Percentiles rank a stretch among this genome's conserved stretches.
These are phyloP conservation scores for Termitomyces sp. DNA, from an alignment of 768 basidiomycete genomes.

Conservation along the genomic window DNA sequence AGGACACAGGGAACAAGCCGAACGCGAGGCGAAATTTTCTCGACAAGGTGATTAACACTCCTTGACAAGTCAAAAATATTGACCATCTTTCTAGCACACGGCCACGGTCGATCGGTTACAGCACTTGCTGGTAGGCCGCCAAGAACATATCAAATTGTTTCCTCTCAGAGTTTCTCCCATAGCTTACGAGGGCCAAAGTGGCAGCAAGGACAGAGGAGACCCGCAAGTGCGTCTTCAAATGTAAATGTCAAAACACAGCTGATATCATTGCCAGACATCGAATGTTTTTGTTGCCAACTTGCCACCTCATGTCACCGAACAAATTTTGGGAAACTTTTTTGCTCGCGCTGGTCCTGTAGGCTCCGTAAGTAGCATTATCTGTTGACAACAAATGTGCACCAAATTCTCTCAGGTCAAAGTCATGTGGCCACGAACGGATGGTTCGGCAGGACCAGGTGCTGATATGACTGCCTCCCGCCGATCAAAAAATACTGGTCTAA, in stretches of 20 bases:
- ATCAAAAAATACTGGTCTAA: conserved; percentile 70
- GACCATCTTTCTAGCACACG: conserved; percentile 36
- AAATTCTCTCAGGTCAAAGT: conserved; percentile 67
- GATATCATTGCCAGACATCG: conserved; percentile 56
- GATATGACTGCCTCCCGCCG: conserved; percentile 72
- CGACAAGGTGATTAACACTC: conserved; percentile 43
- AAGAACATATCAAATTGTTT: not conserved
- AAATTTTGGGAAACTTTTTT: conserved; percentile 83
- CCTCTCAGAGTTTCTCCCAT: conserved; percentile 14
- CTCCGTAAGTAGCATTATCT: conserved; percentile 45
- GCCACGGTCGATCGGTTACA: conserved; percentile 72
- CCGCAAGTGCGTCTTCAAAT: conserved; percentile 52
- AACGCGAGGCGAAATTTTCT: conserved; percentile 80
- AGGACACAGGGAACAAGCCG: conserved; percentile 75
- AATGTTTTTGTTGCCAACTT: conserved; percentile 96
- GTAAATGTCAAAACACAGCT: not conserved
- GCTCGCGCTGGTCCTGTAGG: conserved; percentile 91
- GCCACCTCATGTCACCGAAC: conserved; percentile 82
- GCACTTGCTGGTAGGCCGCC: conserved; percentile 73
- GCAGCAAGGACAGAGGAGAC: conserved; percentile 85
- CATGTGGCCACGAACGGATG: conserved; percentile 96
- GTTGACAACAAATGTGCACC: not conserved
- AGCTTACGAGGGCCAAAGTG: conserved; percentile 90
- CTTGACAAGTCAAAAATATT: not conserved
- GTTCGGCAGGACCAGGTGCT: conserved; percentile 56